A percentile compares a stretch with the other conserved stretches of the same genome.
Conservation (phyloP, 345 rosid species). For the Clausena lansium region DNA sequence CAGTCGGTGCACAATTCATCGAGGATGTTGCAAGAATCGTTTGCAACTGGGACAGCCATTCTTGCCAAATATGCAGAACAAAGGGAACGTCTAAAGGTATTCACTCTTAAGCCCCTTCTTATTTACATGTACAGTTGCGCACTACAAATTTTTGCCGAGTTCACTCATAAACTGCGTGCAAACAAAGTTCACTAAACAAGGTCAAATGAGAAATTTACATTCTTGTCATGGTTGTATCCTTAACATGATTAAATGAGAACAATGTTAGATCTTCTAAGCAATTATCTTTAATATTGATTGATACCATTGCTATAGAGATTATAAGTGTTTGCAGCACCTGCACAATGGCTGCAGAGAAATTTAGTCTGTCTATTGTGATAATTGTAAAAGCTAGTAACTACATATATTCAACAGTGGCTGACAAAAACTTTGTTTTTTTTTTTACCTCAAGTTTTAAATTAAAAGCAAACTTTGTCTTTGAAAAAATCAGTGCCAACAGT, state of each 20-base stretch:
- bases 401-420: background rate
- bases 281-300: background rate
- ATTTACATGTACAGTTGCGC: background rate
- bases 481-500: background rate
- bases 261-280: background rate
- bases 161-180: background rate
- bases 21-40: slow-evolving; percentile 80
- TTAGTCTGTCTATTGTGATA: background rate
- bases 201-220: background rate
- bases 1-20: slow-evolving; percentile 78
- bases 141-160: background rate
- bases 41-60: slow-evolving; percentile 73
- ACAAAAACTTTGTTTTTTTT: background rate
- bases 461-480: background rate
- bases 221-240: slow-evolving; percentile 2
- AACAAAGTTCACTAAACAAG: background rate
- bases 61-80: slow-evolving; percentile 87
- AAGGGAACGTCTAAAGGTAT: slow-evolving; percentile 89
- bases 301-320: background rate
- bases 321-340: background rate
- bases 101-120: background rate
- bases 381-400: background rate
- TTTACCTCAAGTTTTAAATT: background rate
- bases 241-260: background rate
- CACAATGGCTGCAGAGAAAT: background rate